phyloP scores from a whole-genome alignment of 345 rosid genomes.

The Lumnitzera racemosa region DNA sequence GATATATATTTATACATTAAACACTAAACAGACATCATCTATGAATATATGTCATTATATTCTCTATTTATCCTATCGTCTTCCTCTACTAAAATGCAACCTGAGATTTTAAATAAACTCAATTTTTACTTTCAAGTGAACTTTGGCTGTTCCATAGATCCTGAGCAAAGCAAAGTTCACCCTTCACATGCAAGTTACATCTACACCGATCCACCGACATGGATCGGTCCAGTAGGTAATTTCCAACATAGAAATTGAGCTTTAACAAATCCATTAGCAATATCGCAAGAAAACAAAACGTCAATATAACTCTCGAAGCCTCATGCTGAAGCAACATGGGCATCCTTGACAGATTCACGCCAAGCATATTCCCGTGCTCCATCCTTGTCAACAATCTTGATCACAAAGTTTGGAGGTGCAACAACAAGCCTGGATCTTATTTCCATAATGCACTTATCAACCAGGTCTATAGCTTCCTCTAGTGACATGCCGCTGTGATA shows the following conservation, averaged over 20 bases:
- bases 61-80: too few species aligned
- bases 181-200: too few species aligned
- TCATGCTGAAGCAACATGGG: slow-evolving; percentile 21
- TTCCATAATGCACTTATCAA: slow-evolving; percentile 86
- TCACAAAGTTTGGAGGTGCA: slow-evolving; percentile 92
- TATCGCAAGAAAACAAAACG: not conserved
- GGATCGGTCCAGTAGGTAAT: too few species aligned
- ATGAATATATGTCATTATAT: too few species aligned
- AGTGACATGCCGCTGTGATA: slow-evolving; percentile 84
- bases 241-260: too few species aligned
- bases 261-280: slow-evolving; percentile 3
- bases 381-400: slow-evolving; percentile 89
- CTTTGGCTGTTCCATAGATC: too few species aligned
- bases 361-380: slow-evolving; percentile 82
- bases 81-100: too few species aligned
- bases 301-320: not conserved
- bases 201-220: too few species aligned
- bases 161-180: too few species aligned
- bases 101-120: too few species aligned
- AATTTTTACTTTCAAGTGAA: too few species aligned
- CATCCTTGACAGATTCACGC: slow-evolving; percentile 75
- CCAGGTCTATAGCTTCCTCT: slow-evolving; percentile 76
- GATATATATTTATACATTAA: not conserved
- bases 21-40: slow-evolving; percentile 1
- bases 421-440: slow-evolving; percentile 83